Evolutionary conservation across 2,329 filamentous ascomycete species (phyloP).

Genomic region (Cladosporium cucumerinum): DNA sequence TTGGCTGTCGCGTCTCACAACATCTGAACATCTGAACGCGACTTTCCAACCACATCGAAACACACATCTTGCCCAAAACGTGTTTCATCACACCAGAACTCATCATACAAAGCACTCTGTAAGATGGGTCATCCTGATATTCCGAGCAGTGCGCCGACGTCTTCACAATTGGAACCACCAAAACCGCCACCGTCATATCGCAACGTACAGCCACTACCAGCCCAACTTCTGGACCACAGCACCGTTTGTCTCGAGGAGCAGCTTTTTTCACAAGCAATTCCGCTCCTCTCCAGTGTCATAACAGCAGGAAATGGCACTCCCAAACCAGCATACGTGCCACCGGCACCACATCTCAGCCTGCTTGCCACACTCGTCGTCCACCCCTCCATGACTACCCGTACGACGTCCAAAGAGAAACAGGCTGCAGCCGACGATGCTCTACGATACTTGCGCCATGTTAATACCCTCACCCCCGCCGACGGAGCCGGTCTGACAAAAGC

Average conservation of each 20-base stretch:
- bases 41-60: not conserved
- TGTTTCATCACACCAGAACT: not conserved
- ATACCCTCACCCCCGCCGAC: conserved; percentile 64
- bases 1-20: not conserved
- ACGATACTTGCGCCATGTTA: conserved; percentile 65
- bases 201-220: conserved; percentile 46
- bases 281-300: conserved; percentile 63
- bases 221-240: conserved; percentile 63
- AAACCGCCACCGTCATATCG: conserved; percentile 18
- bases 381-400: conserved; percentile 72
- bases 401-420: conserved; percentile 57
- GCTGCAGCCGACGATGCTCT: conserved; percentile 66
- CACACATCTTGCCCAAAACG: not conserved
- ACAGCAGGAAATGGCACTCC: conserved; percentile 48
- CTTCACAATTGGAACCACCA: not conserved
- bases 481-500: conserved; percentile 67
- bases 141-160: conserved; percentile 1
- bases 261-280: conserved; percentile 48
- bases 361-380: conserved; percentile 80
- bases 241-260: conserved; percentile 73
- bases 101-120: not conserved
- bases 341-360: conserved; percentile 69
- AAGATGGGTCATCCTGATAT: not conserved
- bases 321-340: conserved; percentile 60
- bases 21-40: not conserved